Evolutionary conservation across 1,284 basidiomycete species (phyloP).

Genomic region (Mycosarcoma mackinlayi): DNA sequence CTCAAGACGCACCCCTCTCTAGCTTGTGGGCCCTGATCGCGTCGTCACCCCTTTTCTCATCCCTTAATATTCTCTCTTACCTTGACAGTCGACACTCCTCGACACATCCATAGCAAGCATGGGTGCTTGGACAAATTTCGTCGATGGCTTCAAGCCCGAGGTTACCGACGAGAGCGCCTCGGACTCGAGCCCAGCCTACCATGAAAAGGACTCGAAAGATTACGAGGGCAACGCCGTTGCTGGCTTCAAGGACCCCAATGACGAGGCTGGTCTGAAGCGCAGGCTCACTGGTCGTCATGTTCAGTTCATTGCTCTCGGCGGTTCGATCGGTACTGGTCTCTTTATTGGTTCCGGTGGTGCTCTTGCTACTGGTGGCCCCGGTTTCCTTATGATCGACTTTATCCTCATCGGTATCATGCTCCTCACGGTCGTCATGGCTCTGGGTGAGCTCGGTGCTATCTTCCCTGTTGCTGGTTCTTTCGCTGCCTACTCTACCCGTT

Average conservation of each 20-base stretch:
- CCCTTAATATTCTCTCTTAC: background rate
- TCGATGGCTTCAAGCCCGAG: constrained; percentile 57
- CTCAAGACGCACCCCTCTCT: background rate
- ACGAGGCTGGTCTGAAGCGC: constrained; percentile 54
- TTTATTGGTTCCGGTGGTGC: constrained; percentile 71
- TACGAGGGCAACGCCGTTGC: constrained; percentile 34
- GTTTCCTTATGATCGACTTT: constrained; percentile 67
- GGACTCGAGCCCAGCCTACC: constrained; percentile 9
- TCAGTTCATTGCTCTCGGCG: constrained; percentile 62
- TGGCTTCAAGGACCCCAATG: constrained; percentile 36
- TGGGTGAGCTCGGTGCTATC: constrained; percentile 63
- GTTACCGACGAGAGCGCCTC: constrained; percentile 20
- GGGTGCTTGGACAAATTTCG: constrained; percentile 47
- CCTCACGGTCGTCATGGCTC: constrained; percentile 68
- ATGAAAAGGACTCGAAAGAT: constrained; percentile 44
- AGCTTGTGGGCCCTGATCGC: background rate
- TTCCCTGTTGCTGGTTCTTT: constrained; percentile 66
- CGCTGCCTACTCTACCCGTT: constrained; percentile 63
- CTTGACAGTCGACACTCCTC: background rate
- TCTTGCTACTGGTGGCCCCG: constrained; percentile 71
- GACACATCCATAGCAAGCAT: constrained; percentile 22
- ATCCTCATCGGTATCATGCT: constrained; percentile 67
- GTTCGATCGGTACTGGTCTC: constrained; percentile 72
- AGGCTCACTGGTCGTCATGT: constrained; percentile 58
- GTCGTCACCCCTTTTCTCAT: background rate